Evolutionary conservation across 1,284 basidiomycete genomes (phyloP).

Genomic region (Ustilago curta): DNA sequence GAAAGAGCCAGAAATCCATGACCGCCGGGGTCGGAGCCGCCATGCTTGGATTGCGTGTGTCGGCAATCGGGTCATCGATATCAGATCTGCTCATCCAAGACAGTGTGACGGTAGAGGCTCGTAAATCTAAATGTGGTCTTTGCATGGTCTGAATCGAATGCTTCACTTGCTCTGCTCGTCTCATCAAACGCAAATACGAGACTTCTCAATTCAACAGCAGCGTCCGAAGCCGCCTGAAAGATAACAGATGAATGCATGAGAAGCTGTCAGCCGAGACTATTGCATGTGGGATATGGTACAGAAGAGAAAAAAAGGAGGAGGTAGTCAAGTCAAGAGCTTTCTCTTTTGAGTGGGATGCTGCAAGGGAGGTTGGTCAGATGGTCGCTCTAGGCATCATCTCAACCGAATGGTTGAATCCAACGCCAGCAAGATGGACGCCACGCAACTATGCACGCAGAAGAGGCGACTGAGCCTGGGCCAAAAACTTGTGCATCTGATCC

Average conservation of each 20-base stretch:
- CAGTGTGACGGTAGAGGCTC: too few species aligned
- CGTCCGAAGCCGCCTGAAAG: background rate
- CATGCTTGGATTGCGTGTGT: background rate
- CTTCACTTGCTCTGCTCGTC: too few species aligned
- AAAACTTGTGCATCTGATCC: conserved; percentile 72
- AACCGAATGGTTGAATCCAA: background rate
- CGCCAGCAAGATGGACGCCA: too few species aligned
- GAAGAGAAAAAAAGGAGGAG: conserved; percentile 25
- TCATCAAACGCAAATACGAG: too few species aligned
- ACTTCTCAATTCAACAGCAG: background rate
- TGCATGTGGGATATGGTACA: conserved; percentile 50
- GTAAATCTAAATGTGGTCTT: too few species aligned
- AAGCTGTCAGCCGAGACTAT: conserved; percentile 22
- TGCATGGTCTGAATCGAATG: too few species aligned
- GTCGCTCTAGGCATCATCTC: background rate
- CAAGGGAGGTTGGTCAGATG: background rate
- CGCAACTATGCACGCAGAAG: conserved; percentile 38
- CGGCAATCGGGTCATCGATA: background rate
- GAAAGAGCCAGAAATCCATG: conserved; percentile 5
- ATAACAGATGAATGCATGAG: background rate
- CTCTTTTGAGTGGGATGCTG: conserved; percentile 7
- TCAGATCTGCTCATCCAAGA: too few species aligned
- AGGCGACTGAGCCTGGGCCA: conserved; percentile 56
- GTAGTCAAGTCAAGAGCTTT: conserved; percentile 13
- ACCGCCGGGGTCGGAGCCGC: background rate